phyloP scores from a whole-genome alignment of 192 early-diverging fungal species.

The Haplosporangium gracile region DNA sequence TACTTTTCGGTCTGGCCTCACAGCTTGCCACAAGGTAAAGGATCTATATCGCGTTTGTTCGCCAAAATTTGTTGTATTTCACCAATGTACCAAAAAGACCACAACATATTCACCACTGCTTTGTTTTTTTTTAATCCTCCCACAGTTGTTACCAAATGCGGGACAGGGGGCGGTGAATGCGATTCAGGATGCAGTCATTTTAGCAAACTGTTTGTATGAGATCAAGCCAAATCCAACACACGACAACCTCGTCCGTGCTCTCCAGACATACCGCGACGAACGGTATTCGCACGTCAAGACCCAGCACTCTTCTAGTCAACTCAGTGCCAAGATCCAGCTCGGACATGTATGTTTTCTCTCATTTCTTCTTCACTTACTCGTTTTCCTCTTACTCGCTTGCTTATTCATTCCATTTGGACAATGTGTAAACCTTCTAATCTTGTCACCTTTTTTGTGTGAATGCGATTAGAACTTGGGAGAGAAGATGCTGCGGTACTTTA shows the following conservation, averaged over 20 bases:
- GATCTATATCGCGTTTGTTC: no score
- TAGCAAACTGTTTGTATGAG: slow-evolving; percentile 10
- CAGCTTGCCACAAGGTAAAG: no score
- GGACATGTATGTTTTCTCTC: slow-evolving; percentile 4
- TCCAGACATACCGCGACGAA: not conserved
- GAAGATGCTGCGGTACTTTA: not conserved
- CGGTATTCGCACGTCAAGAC: slow-evolving; percentile 2
- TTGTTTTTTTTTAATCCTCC: not conserved
- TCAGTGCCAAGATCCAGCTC: not conserved
- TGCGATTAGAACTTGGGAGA: not conserved
- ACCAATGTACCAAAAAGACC: not conserved
- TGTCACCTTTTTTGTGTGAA: not conserved
- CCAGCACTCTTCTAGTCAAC: not conserved
- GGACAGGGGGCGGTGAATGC: slow-evolving; percentile 10
- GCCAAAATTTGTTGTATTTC: not conserved
- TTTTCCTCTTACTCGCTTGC: not conserved
- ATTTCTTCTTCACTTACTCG: not conserved
- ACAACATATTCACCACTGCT: not conserved
- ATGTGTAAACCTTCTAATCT: not conserved
- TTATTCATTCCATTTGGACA: not conserved
- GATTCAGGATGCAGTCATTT: slow-evolving; percentile 5
- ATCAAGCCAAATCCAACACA: not conserved
- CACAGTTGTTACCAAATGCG: not conserved
- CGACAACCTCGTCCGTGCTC: not conserved
- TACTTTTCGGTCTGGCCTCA: not conserved